These are phyloP conservation scores for Aspergillus sp. DNA, from an alignment of 2,329 filamentous ascomycete species.

Conservation along the genomic window DNA sequence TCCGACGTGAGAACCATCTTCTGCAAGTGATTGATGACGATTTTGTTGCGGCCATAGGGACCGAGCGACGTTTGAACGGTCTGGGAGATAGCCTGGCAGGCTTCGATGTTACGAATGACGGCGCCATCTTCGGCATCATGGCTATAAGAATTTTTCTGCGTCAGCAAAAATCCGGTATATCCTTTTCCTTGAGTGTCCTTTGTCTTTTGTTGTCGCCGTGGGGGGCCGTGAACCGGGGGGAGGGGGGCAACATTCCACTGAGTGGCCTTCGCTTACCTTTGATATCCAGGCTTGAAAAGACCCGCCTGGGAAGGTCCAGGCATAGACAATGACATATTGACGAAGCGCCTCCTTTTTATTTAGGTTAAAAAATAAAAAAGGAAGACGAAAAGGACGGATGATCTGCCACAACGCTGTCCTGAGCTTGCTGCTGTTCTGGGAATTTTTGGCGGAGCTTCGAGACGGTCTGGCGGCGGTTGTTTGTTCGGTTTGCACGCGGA, in stretches of 20 bases:
- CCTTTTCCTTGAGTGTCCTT: neutral
- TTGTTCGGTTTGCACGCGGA: conserved; percentile 36
- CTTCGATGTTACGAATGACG: conserved; percentile 96
- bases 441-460: conserved; percentile 33
- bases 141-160: conserved; percentile 48
- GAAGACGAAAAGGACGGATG: conserved; percentile 4
- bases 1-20: conserved; percentile 99
- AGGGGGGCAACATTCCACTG: too few species aligned
- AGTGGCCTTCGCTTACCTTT: conserved; percentile 62
- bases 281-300: conserved; percentile 95
- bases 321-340: conserved; percentile 88
- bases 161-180: neutral
- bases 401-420: conserved; percentile 9
- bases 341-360: conserved; percentile 15
- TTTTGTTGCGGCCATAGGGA: conserved; percentile 97
- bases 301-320: conserved; percentile 88
- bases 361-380: conserved; percentile 5
- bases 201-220: neutral
- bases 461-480: conserved; percentile 26
- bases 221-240: neutral
- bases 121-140: conserved; percentile 99
- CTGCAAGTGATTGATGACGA: conserved; percentile 98
- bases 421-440: conserved; percentile 23
- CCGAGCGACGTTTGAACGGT: conserved; percentile 97
- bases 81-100: conserved; percentile 89